A percentile compares a stretch with the other conserved stretches of the same genome.
Evolutionary conservation across 768 basidiomycete genomes (phyloP).

Genomic region (Pholiota molesta): DNA sequence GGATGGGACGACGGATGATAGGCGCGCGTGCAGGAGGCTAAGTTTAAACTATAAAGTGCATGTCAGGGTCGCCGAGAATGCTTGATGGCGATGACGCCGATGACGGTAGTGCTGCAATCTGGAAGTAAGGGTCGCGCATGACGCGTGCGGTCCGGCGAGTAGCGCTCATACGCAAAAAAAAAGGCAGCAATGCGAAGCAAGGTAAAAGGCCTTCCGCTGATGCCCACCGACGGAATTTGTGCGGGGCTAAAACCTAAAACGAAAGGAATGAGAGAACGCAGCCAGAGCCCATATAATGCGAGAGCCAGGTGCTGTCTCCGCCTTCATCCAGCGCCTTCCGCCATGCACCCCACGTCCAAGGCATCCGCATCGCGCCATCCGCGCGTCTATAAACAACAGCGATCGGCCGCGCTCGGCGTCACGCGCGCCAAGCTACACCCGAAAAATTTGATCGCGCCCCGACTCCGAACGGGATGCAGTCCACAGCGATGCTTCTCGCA

Average conservation of each 20-base stretch:
- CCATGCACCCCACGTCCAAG: too few species aligned
- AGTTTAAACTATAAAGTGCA: not conserved
- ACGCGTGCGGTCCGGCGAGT: not conserved
- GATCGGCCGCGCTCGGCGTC: too few species aligned
- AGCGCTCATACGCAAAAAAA: not conserved
- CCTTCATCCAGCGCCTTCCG: not conserved
- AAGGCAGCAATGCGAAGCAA: not conserved
- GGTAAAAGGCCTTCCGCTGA: not conserved
- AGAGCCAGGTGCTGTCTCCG: too few species aligned
- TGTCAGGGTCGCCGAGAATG: constrained; percentile 1
- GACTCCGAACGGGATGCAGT: not conserved
- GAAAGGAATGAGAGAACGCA: not conserved
- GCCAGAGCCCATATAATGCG: too few species aligned
- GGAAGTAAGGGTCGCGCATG: too few species aligned
- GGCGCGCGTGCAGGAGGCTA: not conserved
- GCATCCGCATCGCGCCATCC: too few species aligned
- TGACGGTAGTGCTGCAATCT: not conserved
- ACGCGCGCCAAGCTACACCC: not conserved
- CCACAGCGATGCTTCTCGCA: too few species aligned
- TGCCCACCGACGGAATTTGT: not conserved
- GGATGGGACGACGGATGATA: not conserved
- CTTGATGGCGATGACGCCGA: not conserved
- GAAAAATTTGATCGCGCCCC: not conserved
- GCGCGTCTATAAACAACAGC: too few species aligned
- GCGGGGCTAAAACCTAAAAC: not conserved